Conservation (phyloP, 2,329 filamentous ascomycete species). For the Aspergillus fijiensis region DNA sequence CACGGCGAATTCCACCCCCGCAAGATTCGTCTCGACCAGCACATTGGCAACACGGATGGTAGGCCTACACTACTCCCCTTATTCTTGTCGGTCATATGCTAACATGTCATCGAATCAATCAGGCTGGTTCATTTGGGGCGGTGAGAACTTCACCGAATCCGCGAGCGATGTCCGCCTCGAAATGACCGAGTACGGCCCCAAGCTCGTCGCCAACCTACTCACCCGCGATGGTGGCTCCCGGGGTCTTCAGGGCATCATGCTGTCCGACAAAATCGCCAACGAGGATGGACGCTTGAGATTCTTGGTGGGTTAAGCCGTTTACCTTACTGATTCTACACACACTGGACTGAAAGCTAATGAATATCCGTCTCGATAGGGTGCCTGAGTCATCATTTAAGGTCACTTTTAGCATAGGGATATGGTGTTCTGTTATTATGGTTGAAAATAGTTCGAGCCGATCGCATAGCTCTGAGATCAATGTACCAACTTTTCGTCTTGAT, state of each 20-base stretch:
- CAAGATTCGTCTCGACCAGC: constrained; percentile 16
- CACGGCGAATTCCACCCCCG: background rate
- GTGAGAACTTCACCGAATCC: constrained; percentile 17
- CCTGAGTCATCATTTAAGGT: background rate
- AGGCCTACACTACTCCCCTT: background rate
- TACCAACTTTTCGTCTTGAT: background rate
- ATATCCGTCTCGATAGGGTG: background rate
- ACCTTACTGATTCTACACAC: too few species aligned
- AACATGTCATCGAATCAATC: background rate
- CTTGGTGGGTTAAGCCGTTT: constrained; percentile 7
- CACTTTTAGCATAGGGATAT: background rate
- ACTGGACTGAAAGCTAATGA: background rate
- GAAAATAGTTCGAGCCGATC: background rate
- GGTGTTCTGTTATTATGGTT: background rate
- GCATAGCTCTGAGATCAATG: background rate
- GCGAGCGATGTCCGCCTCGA: constrained; percentile 16
- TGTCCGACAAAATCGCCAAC: constrained; percentile 20
- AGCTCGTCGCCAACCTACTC: constrained; percentile 18
- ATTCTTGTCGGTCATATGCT: too few species aligned
- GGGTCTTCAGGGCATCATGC: constrained; percentile 18
- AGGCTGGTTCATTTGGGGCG: constrained; percentile 25
- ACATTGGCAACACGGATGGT: constrained; percentile 21
- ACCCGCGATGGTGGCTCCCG: constrained; percentile 13
- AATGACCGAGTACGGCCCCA: constrained; percentile 14
- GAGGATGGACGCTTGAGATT: constrained; percentile 17